Percentiles rank a stretch among this genome's conserved stretches.
Conservation (phyloP, 2,329 filamentous ascomycete genomes). For the Amylocarpus encephaloides region DNA sequence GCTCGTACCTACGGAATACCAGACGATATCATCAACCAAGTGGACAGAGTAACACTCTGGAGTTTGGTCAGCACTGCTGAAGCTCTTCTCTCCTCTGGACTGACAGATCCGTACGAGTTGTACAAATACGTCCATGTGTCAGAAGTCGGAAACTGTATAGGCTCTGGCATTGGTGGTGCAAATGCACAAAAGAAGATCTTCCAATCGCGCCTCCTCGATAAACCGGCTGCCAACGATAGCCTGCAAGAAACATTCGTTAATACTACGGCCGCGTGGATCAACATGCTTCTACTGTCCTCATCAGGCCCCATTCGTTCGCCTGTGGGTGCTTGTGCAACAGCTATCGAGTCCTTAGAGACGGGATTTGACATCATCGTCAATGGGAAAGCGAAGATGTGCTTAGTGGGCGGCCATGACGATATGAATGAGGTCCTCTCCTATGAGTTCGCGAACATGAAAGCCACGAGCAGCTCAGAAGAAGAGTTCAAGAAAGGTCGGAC, state of each 20-base stretch:
- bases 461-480: constrained; percentile 93
- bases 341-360: constrained; percentile 92
- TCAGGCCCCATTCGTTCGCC: constrained; percentile 96
- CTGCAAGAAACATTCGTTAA: constrained; percentile 99
- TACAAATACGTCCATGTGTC: constrained; percentile 98
- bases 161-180: constrained; percentile 92
- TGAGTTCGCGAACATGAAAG: constrained; percentile 99
- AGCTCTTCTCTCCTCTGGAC: constrained; percentile 79
- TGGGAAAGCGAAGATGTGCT: constrained; percentile 89
- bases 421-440: constrained; percentile 97
- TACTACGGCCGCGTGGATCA: constrained; percentile 97
- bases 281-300: constrained; percentile 93
- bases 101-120: constrained; percentile 97
- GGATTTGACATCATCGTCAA: constrained; percentile 96
- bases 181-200: constrained; percentile 90
- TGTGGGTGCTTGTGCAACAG: constrained; percentile 91
- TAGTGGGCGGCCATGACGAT: constrained; percentile 96
- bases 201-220: constrained; percentile 89
- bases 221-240: constrained; percentile 93
- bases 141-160: constrained; percentile 92
- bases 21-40: constrained; percentile 92
- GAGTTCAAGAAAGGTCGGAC: constrained; percentile 90
- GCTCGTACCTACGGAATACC: constrained; percentile 89
- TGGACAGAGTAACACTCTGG: constrained; percentile 89
- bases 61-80: constrained; percentile 88